A percentile compares a stretch with the other conserved stretches of the same genome.
Evolutionary conservation across 257 asterid genomes (phyloP).

Genomic region (Paraleonurus japonicus): DNA sequence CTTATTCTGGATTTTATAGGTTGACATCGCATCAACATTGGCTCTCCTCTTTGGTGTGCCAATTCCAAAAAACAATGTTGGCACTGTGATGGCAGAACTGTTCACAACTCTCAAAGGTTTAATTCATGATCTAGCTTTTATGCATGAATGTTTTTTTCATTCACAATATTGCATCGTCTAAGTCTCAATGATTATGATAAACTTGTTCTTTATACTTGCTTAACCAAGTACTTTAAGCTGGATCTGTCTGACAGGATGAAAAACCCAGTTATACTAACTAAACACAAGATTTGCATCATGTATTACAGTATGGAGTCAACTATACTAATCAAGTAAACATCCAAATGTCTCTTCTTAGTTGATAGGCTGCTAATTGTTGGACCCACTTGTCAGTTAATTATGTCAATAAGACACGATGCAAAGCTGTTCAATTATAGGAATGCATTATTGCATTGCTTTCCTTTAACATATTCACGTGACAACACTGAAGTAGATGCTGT

Average conservation of each 20-base stretch:
- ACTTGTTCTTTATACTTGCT: conserved; percentile 1
- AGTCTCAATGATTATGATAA: not conserved
- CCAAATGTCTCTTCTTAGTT: not conserved
- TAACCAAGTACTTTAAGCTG: not conserved
- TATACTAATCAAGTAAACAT: not conserved
- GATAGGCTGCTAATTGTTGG: conserved; percentile 7
- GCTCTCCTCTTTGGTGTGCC: conserved; percentile 94
- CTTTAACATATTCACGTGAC: not conserved
- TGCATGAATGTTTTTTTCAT: conserved; percentile 1
- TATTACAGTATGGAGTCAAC: not conserved
- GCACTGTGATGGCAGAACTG: conserved; percentile 62
- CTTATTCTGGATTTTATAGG: conserved; percentile 50
- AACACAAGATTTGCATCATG: conserved; percentile 4
- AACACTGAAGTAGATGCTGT: conserved; percentile 1
- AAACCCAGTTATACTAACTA: not conserved
- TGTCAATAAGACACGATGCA: not conserved
- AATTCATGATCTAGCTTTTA: conserved; percentile 17
- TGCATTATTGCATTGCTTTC: conserved; percentile 6
- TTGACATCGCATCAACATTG: conserved; percentile 77
- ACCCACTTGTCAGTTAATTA: not conserved
- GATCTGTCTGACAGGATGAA: not conserved
- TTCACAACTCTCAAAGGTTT: conserved; percentile 66
- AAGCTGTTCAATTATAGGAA: not conserved
- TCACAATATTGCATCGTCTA: conserved; percentile 1
- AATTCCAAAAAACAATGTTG: conserved; percentile 83